These are phyloP conservation scores for Penicillium sp. DNA, from an alignment of 2,329 filamentous ascomycete species.

Conservation along the genomic window DNA sequence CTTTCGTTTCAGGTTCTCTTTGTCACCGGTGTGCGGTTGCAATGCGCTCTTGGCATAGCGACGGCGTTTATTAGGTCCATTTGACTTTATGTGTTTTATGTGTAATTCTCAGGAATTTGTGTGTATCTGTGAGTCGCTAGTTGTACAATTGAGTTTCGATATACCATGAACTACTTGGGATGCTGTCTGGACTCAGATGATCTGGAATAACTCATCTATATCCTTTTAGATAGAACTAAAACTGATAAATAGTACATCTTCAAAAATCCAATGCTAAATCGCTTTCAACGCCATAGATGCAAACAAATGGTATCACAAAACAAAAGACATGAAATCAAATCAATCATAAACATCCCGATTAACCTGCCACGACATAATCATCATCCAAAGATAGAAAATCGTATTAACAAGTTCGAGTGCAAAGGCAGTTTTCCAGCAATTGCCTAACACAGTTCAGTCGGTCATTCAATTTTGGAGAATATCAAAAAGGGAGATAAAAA, in stretches of 20 bases:
- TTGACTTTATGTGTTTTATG: background rate
- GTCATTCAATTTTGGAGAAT: background rate
- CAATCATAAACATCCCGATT: constrained; percentile 34
- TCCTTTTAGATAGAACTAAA: background rate
- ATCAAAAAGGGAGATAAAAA: background rate
- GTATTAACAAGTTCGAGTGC: constrained; percentile 62
- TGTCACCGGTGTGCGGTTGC: constrained; percentile 20
- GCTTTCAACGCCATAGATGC: constrained; percentile 9
- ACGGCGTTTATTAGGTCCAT: constrained; percentile 22
- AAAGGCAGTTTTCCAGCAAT: constrained; percentile 63
- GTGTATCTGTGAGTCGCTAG: constrained; percentile 2
- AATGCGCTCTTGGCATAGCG: constrained; percentile 34
- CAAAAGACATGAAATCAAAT: constrained; percentile 4
- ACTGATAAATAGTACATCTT: background rate
- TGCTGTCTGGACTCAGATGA: background rate
- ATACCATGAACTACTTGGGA: background rate
- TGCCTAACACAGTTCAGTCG: constrained; percentile 41
- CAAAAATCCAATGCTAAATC: background rate
- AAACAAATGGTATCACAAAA: constrained; percentile 8
- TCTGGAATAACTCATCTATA: background rate
- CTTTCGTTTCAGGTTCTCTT: constrained; percentile 3
- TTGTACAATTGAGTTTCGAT: background rate
- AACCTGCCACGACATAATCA: constrained; percentile 60
- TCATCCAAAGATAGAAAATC: constrained; percentile 66
- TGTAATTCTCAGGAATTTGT: background rate